Conservation (phyloP, 2,329 filamentous ascomycete genomes). For the Epicoccum sorghinum region DNA sequence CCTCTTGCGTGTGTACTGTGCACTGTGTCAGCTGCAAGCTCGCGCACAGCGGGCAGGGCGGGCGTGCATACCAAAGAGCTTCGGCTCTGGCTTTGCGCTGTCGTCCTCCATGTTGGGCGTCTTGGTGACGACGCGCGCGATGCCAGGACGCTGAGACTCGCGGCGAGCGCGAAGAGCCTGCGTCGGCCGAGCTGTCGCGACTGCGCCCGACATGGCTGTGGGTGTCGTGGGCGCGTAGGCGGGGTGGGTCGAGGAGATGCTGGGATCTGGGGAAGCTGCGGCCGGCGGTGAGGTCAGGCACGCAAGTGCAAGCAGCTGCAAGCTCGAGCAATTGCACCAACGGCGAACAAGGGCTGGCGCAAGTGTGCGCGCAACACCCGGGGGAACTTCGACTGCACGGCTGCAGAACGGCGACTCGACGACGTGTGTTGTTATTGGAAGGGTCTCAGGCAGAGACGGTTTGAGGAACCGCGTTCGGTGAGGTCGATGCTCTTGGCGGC, state of each 20-base stretch:
- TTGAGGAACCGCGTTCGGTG: slow-evolving; percentile 12
- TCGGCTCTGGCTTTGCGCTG: slow-evolving; percentile 35
- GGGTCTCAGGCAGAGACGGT: slow-evolving; percentile 10
- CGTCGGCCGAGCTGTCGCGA: slow-evolving; percentile 41
- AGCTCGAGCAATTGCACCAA: background rate
- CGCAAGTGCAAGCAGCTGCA: background rate
- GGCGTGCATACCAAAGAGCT: slow-evolving; percentile 39
- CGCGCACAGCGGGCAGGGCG: background rate
- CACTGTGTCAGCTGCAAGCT: slow-evolving; percentile 14
- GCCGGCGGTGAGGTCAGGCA: slow-evolving; percentile 13
- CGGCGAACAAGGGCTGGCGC: slow-evolving; percentile 5
- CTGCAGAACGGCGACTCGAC: slow-evolving; percentile 4
- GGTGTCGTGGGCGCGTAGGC: slow-evolving; percentile 3
- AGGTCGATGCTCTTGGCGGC: slow-evolving; percentile 6
- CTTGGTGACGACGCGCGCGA: slow-evolving; percentile 35
- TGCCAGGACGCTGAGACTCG: slow-evolving; percentile 50
- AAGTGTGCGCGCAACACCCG: slow-evolving; percentile 16
- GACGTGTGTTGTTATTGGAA: background rate
- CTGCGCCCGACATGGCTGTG: slow-evolving; percentile 41
- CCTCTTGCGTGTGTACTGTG: slow-evolving; percentile 72
- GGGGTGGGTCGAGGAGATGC: slow-evolving; percentile 8
- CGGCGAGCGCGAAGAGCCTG: slow-evolving; percentile 53
- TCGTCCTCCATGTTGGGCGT: slow-evolving; percentile 38
- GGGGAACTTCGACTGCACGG: slow-evolving; percentile 8
- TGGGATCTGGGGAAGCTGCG: slow-evolving; percentile 17